Base-by-base conservation (phyloP, 2,329 filamentous ascomycete species). In the Aplosporella prunicola region DNA sequence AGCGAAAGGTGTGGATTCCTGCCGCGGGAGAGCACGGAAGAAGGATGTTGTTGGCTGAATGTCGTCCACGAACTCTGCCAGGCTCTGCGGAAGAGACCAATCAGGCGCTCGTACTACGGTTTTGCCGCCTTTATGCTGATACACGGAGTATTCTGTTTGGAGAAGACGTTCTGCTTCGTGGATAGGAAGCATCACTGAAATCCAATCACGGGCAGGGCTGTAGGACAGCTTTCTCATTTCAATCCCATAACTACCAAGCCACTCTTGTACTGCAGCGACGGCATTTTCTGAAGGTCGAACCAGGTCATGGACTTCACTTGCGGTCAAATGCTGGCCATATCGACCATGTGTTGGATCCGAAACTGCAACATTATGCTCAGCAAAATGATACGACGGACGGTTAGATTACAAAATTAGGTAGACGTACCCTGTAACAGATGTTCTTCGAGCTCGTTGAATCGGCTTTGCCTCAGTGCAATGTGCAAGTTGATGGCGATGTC, bases 31-130 rank as follows among this genome's bases (percentile, higher is more conserved):
- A 42, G 48, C 42, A 23, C 44, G 43, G 8, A 49, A 44, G 45
- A 72, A 72, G 35, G 62, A 66, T 20, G 63, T 70, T 1, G 69
- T 73, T 0, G 70, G 69, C 16, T 71, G 66, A 27, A 74, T 64
- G 9, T 69, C 51, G 35, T 69, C 61, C 45, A 70, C 61, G 43
- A 65, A 48, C 8, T 46, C 35, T 16, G 50, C 47, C 34, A 69
- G 44, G n/a, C 60, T 49, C 14, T 60, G 52, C 0, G 61, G 61
- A 10, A 64, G 52, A 3, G 60, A 63, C 47, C 63, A 64, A 38
- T 60, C 44, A 10, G 60, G 56, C 4, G 61, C 62, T 15, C 64
- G 61, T 5, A 36, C 20, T 31, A 67, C 52, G 35, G 66, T 64
- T 16, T 59, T 53, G 15, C 52, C 48, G n/a, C 53, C 55, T 13